phyloP scores from a whole-genome alignment of 805 yeast species.

The Yarrowia osloensis region DNA sequence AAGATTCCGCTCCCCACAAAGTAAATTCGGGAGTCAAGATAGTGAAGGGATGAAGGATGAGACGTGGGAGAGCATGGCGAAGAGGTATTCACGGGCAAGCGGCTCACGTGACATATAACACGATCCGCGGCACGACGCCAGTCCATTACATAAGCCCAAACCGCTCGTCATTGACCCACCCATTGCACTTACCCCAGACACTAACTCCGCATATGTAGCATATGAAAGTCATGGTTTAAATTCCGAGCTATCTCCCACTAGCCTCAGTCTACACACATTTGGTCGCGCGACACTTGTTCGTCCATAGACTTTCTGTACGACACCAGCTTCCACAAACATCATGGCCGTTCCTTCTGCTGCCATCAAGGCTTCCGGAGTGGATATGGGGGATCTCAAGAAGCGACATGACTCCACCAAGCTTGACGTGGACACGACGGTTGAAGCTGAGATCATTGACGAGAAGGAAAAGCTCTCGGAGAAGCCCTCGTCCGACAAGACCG shows the following conservation, averaged over 20 bases:
- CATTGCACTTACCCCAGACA: neutral
- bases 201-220: neutral
- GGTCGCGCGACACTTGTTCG: conserved; percentile 14
- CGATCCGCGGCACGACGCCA: too few species aligned
- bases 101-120: too few species aligned
- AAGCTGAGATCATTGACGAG: too few species aligned
- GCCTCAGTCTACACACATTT: neutral
- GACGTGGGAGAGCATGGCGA: too few species aligned
- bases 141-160: too few species aligned
- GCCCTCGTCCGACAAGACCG: neutral
- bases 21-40: neutral
- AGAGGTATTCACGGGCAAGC: too few species aligned
- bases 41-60: too few species aligned
- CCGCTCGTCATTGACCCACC: neutral
- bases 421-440: neutral
- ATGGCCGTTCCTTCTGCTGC: conserved; percentile 26
- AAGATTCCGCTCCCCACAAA: conserved; percentile 25
- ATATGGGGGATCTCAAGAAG: neutral
- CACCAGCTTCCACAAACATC: neutral
- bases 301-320: neutral
- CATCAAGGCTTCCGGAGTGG: conserved; percentile 20
- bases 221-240: conserved; percentile 1
- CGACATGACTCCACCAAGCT: neutral
- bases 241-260: neutral
- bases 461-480: too few species aligned